Conservation (phyloP, 2,329 filamentous ascomycete genomes). For the Magnaporthiopsis incrustans region DNA sequence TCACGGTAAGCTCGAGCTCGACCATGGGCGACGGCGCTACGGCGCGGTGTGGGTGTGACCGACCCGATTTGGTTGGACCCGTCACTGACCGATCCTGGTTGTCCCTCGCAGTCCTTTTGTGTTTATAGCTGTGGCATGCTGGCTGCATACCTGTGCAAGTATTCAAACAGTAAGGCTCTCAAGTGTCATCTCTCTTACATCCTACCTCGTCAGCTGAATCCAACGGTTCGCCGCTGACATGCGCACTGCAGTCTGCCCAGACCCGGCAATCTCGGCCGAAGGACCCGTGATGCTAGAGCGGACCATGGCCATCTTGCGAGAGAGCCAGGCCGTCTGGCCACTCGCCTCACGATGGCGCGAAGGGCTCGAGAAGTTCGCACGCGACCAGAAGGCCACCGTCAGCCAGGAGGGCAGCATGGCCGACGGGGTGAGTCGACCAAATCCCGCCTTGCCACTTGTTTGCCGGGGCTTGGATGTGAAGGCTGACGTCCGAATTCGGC, state of each 20-base stretch:
- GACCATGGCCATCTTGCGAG: constrained; percentile 33
- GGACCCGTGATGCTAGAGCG: constrained; percentile 37
- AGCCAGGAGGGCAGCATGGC: constrained; percentile 38
- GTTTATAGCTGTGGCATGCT: constrained; percentile 44
- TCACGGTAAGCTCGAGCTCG: constrained; percentile 27
- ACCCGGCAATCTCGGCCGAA: constrained; percentile 26
- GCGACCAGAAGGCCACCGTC: constrained; percentile 31
- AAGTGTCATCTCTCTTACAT: not conserved
- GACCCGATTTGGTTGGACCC: not conserved
- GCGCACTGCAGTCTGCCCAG: constrained; percentile 29
- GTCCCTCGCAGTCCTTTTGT: constrained; percentile 31
- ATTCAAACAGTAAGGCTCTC: constrained; percentile 16
- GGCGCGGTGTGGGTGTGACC: not conserved
- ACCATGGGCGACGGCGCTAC: not conserved
- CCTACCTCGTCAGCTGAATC: not conserved
- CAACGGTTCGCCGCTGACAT: not conserved
- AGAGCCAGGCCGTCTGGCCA: constrained; percentile 42
- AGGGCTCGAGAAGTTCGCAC: constrained; percentile 34
- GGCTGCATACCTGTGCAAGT: constrained; percentile 41
- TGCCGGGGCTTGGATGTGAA: no score
- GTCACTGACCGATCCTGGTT: no score
- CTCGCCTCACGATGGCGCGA: constrained; percentile 40
- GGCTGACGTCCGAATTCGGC: not conserved
- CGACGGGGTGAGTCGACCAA: constrained; percentile 28
- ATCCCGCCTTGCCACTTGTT: not conserved